Base-by-base conservation (phyloP, 2,329 filamentous ascomycete species). In the Pseudonectria foliicola region DNA sequence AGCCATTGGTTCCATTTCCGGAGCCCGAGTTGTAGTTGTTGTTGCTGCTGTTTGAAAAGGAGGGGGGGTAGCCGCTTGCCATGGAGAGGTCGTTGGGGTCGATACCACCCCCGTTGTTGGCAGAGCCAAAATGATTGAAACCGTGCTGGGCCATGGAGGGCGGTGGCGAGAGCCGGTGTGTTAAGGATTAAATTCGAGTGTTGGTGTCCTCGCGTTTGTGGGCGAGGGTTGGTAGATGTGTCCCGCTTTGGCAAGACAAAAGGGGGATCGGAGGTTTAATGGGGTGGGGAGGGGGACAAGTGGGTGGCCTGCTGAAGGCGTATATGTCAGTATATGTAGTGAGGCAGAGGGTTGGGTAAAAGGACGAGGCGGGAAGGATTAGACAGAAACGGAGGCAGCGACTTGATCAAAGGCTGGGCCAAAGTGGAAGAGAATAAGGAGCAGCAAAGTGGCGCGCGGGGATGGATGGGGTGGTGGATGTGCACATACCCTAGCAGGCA, bases 41-140 rank as follows among this genome's bases (percentile, higher is more conserved):
- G 40, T 69, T 64, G 14, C 67, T 68, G 30, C 49, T 54, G 38
- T 55, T 71, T 38, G 48, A 70, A 49, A 77, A 85, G 2, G 75
- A 72, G 25, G 73, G 69, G 14, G 74, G 76, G 55, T 72, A 81
- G 39, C 69, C 68, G 45, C 70, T 71, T 11, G 62, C 58, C 77
- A 90, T 85, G 49, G 77, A 77, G 40, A 95, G 73, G 44, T 92
- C 86, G 42, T 85, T 90, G 10, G 90, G 90, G 55, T 95, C 85
- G 54, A 95, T 81, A 53, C 74, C 74, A 31, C 71, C 65, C 39
- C 65, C 68, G 44, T 70, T 71, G 45, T 73, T 71, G 51, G 64
- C 62, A 45, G 69, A 69, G 48, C 64, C 66, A 54, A 76, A 77
- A 46, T 73, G 71, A 53, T 64, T 64, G 58, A 75, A 78, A 49